These are phyloP conservation scores for Selaginella moellendorffii DNA, from an alignment of 75 land plant genomes.

Conservation along the genomic window DNA sequence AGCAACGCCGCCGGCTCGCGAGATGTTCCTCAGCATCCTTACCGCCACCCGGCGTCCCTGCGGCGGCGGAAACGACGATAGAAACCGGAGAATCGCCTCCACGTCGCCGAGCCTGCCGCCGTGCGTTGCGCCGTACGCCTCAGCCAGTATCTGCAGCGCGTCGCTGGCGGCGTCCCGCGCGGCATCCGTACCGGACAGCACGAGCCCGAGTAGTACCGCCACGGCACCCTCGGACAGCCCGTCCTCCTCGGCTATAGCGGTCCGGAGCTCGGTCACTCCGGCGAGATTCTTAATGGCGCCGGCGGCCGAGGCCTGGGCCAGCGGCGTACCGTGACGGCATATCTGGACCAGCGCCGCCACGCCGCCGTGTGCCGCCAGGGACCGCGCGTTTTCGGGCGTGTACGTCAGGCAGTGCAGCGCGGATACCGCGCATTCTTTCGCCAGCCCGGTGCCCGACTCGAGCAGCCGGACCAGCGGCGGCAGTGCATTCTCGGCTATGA, in stretches of 20 bases:
- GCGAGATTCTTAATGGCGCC: not conserved
- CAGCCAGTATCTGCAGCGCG: not conserved
- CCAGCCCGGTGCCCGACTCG: not conserved
- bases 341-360: not conserved
- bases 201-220: not conserved
- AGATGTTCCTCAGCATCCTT: not conserved
- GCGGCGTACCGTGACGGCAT: not conserved
- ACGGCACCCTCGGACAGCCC: not conserved
- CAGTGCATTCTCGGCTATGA: not conserved
- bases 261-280: not conserved
- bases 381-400: not conserved
- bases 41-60: not conserved
- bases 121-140: not conserved
- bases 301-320: not conserved
- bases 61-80: not conserved
- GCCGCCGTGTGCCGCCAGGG: conserved; percentile 4
- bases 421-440: not conserved
- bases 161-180: not conserved
- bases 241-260: not conserved
- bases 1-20: not conserved
- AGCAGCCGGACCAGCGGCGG: conserved; percentile 1
- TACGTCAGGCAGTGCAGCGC: not conserved
- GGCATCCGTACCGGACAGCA: not conserved
- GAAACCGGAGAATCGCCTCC: not conserved
- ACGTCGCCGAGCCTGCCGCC: not conserved